Evolutionary conservation across 73 alveolate species (phyloP).

Genomic region (Uronychia setigera): DNA sequence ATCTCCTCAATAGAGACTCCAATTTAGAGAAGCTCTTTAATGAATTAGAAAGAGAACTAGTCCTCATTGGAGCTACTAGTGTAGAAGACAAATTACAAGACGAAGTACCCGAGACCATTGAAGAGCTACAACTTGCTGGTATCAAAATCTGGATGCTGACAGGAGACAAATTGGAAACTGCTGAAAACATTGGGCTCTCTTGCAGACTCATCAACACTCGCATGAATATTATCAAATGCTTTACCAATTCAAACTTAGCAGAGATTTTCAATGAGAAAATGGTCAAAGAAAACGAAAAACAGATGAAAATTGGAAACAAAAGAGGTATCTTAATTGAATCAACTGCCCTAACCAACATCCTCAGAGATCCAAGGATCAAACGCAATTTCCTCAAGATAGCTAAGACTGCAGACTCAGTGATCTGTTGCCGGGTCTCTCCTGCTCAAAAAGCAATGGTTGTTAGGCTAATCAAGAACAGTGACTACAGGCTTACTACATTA

Average conservation of each 20-base stretch:
- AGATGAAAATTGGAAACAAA: slow-evolving; percentile 11
- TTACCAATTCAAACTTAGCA: slow-evolving; percentile 43
- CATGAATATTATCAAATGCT: slow-evolving; percentile 49
- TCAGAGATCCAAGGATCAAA: slow-evolving; percentile 41
- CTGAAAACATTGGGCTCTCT: slow-evolving; percentile 96
- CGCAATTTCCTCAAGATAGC: slow-evolving; percentile 46
- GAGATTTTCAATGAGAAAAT: slow-evolving; percentile 9
- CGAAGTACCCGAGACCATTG: slow-evolving; percentile 94
- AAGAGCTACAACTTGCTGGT: slow-evolving; percentile 88
- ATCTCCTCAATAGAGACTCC: slow-evolving; percentile 67
- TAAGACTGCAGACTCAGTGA: slow-evolving; percentile 72
- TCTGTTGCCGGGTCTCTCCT: slow-evolving; percentile 85
- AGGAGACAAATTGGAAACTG: slow-evolving; percentile 98
- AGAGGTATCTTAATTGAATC: slow-evolving; percentile 58
- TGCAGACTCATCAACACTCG: slow-evolving; percentile 78
- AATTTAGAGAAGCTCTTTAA: slow-evolving; percentile 73
- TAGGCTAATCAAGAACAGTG: slow-evolving; percentile 78
- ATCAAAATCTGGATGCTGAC: slow-evolving; percentile 99
- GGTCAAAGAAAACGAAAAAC: slow-evolving; percentile 22
- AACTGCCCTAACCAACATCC: slow-evolving; percentile 60
- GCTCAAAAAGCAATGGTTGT: slow-evolving; percentile 87
- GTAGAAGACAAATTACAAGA: slow-evolving; percentile 98
- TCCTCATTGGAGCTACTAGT: slow-evolving; percentile 94
- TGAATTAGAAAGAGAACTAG: slow-evolving; percentile 87
- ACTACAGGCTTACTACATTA: slow-evolving; percentile 63